These are phyloP conservation scores for Globisporangium lucens DNA, from an alignment of 352 stramenopile species.

Conservation along the genomic window DNA sequence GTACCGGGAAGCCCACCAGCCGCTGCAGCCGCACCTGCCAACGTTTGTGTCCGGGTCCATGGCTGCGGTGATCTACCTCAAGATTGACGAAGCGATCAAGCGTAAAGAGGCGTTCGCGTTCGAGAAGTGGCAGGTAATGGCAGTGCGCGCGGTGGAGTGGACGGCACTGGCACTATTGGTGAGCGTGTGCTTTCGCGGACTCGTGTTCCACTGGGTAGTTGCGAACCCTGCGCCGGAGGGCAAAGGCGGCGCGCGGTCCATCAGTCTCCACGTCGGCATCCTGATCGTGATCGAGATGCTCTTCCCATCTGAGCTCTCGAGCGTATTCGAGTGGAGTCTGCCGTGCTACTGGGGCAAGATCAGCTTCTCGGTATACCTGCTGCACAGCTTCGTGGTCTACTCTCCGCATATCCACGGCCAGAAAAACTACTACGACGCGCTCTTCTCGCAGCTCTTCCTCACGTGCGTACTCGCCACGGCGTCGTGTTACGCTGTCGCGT, in stretches of 20 bases:
- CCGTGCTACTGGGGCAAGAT: constrained; percentile 27
- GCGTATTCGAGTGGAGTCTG: constrained; percentile 12
- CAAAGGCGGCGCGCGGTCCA: constrained; percentile 21
- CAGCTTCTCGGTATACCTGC: constrained; percentile 38
- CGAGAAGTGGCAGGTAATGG: constrained; percentile 13
- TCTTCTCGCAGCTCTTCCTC: constrained; percentile 21
- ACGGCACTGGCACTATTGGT: constrained; percentile 24
- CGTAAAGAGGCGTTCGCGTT: constrained; percentile 19
- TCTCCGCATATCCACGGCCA: constrained; percentile 15
- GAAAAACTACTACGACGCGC: constrained; percentile 18
- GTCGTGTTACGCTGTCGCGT: constrained; percentile 39
- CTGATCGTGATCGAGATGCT: constrained; percentile 12
- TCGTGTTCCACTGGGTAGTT: constrained; percentile 21
- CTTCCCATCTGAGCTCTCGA: constrained; percentile 8
- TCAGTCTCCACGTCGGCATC: constrained; percentile 23
- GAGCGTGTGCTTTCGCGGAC: constrained; percentile 15
- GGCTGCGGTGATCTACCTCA: constrained; percentile 27
- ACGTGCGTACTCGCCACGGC: constrained; percentile 23
- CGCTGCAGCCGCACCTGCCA: constrained; percentile 25
- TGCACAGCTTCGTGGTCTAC: constrained; percentile 41
- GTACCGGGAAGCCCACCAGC: constrained; percentile 26
- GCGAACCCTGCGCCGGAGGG: constrained; percentile 22
- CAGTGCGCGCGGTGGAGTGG: constrained; percentile 22
- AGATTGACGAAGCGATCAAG: constrained; percentile 21
- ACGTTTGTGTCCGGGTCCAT: constrained; percentile 42